Evolutionary conservation across 2,329 filamentous ascomycete species (phyloP).

Genomic region (Botryotinia convoluta): DNA sequence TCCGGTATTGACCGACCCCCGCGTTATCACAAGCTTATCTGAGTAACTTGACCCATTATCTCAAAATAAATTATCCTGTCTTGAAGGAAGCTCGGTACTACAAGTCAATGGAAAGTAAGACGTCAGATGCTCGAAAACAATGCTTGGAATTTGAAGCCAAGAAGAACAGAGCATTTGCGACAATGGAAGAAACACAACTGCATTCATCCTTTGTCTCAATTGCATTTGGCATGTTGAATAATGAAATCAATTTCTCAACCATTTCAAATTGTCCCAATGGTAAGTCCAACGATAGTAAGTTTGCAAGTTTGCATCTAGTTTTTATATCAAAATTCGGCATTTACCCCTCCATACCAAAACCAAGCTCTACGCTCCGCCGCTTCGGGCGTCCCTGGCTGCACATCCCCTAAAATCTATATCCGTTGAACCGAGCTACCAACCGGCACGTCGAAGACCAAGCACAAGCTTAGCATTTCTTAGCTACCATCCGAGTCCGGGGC

Average conservation of each 20-base stretch:
- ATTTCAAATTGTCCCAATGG: too few species aligned
- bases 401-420: constrained; percentile 4
- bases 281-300: neutral
- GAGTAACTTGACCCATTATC: neutral
- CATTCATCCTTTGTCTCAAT: constrained; percentile 17
- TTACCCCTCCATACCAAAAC: neutral
- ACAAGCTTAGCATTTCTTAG: constrained; percentile 15
- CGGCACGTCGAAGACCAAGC: constrained; percentile 13
- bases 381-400: neutral
- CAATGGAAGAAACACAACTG: constrained; percentile 2
- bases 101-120: neutral
- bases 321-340: neutral
- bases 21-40: constrained; percentile 20
- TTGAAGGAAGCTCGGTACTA: constrained; percentile 1
- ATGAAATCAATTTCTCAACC: neutral
- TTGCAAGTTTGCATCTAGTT: neutral
- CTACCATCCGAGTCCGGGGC: neutral
- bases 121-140: constrained; percentile 1
- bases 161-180: neutral
- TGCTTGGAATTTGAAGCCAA: neutral
- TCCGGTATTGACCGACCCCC: constrained; percentile 16
- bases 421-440: constrained; percentile 20
- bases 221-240: constrained; percentile 8
- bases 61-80: neutral
- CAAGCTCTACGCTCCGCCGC: neutral